Base-by-base conservation (phyloP, 805 yeast genomes). In the Candida pini region DNA sequence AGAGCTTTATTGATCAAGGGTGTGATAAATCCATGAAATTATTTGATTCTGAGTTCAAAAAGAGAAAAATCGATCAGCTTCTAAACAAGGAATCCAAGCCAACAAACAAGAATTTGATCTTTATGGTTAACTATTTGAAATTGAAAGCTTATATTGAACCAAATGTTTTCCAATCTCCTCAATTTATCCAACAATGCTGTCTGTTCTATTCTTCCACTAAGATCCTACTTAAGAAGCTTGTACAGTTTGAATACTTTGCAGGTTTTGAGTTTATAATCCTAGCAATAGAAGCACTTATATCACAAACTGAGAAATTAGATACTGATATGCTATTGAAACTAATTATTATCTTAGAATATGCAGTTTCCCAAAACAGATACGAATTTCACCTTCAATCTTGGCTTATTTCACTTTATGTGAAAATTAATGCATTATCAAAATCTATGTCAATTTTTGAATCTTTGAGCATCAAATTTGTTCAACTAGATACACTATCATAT, bases 341-440 rank as follows among this genome's bases (percentile, higher is more conserved):
- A 6, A 62, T 81, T 8, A 47, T 72, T 1, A 54, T 82, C 4
- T 59, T 89, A n/a, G 87, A 83, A 48, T 55, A 65, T 13, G 73
- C 79, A 3, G 60, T 71, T 9, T 30, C 47, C 7, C 52, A 60
- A 7, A 95, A 88, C 52, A 70, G 71, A n/a, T 76, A 79, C 41
- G 89, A 89, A 51, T 85, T 78, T 51, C 79, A 77, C 47, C 61
- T 84, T 15, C 68, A 78, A 35, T 57, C 85, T 7, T 84, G 92
- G 89, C 62, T 88, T 23, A 68, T 83, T 31, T 68, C 75, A 20
- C 51, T 86, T 3, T 84, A 82, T 55, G 64, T 72, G 12, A 51
- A 67, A 14, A 49, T 86, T 7, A 87, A 87, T 31, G 63, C 76
- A 8, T 64, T 65, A 21, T 53, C 69, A 2, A 54, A 64, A 27